Evolutionary conservation across 768 basidiomycete genomes (phyloP).

Genomic region (Gyrodon lividus): DNA sequence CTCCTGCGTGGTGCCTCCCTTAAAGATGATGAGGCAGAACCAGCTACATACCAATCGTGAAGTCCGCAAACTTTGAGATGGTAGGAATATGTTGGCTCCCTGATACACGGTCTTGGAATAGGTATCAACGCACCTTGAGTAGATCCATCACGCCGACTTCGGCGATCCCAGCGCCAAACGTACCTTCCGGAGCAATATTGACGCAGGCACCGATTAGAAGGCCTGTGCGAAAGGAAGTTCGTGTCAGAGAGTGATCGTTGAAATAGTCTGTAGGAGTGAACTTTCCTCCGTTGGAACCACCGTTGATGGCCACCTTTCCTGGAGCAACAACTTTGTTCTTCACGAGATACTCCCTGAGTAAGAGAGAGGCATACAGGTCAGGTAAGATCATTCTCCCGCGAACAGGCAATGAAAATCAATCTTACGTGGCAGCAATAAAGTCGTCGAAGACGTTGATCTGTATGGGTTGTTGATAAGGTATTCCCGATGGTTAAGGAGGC

Average conservation of each 20-base stretch:
- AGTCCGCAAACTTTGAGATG: conserved; percentile 59
- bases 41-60: conserved; percentile 60
- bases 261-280: background rate
- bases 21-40: background rate
- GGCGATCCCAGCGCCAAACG: conserved; percentile 75
- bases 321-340: conserved; percentile 65
- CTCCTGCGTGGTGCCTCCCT: background rate
- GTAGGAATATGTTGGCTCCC: background rate
- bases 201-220: conserved; percentile 83
- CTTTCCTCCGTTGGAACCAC: conserved; percentile 79
- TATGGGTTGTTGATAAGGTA: conserved; percentile 2
- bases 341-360: conserved; percentile 64
- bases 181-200: conserved; percentile 72
- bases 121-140: conserved; percentile 52
- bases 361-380: background rate
- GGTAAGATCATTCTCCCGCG: background rate
- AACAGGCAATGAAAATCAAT: conserved; percentile 1
- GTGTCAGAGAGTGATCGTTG: background rate
- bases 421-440: conserved; percentile 79
- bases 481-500: background rate
- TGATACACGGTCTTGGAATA: background rate
- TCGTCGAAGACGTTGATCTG: conserved; percentile 78
- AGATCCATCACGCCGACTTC: conserved; percentile 83
- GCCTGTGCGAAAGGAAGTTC: conserved; percentile 38
- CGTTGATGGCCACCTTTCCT: conserved; percentile 75